Base-by-base conservation (phyloP, 148 eudicot genomes). In the Cornus kousa region DNA sequence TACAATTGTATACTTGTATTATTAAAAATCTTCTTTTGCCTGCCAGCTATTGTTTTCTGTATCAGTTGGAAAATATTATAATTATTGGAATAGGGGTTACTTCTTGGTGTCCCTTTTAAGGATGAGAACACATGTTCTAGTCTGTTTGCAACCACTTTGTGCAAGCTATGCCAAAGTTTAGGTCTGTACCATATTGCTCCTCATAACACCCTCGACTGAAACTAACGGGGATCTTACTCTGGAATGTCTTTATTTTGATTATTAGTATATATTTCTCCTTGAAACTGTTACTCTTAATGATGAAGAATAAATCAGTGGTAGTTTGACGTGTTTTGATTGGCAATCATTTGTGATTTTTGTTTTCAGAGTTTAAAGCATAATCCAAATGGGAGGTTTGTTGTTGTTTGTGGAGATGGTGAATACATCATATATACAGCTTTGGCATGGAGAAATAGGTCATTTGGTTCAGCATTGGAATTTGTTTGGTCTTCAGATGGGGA, bases 321-420 rank as follows among this genome's bases (percentile, higher is more conserved):
- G 20, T 19, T 5, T 62, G 23, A 62, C 23, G 0, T 62, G 23
- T 62, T 7, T 19, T n/a, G 17, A 62, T 17, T n/a, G 19, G 22
- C 9, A 62, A 62, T n/a, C 19, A 62, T 3, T 62, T 62, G 3
- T n/a, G 66, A 62, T 5, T 17, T 62, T 62, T 62, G 66, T 79
- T 75, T 85, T 35, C 93, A 94, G 98, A 84, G 81, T 74, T 87
- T 94, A 77, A 96, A 88, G 91, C 98, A 96, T 85, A 96, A 96
- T 74, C 97, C 98, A 73, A 96, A 96, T 87, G 99, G 99, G 86
- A 89, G 99, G 90, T 96, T 96, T 82, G 99, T 94, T 77, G 99
- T 93, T 80, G 99, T 94, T 53, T 96, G 97, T 70, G 99, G 99
- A 67, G 98, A 93, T 83, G 98, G 99, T 81, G 99, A 96, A 62